These are phyloP conservation scores for Candida pseudoviswanathii DNA, from an alignment of 1,139 yeast genomes.

Conservation along the genomic window DNA sequence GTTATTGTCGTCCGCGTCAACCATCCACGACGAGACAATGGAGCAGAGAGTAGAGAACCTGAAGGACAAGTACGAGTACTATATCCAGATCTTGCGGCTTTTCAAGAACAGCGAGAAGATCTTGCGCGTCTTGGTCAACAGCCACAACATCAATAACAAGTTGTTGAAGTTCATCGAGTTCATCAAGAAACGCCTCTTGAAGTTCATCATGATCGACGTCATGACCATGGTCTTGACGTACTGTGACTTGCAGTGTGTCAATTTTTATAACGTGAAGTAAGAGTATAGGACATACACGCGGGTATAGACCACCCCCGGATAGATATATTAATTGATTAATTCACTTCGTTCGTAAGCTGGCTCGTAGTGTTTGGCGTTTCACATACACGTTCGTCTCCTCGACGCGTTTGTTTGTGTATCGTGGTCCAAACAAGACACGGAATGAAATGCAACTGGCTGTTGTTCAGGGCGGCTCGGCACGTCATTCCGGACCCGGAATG, in stretches of 20 bases:
- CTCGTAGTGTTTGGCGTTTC: too few relatives aligned
- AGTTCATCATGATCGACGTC: slow-evolving; percentile 42
- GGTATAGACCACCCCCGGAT: too few relatives aligned
- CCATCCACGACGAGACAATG: slow-evolving; percentile 1
- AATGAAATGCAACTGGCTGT: too few relatives aligned
- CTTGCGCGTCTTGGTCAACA: slow-evolving; percentile 13
- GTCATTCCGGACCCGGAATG: too few relatives aligned
- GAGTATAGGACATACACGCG: background rate
- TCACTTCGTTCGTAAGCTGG: too few relatives aligned
- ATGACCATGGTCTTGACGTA: slow-evolving; percentile 41
- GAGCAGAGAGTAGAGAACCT: slow-evolving; percentile 37
- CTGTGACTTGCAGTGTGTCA: slow-evolving; percentile 28
- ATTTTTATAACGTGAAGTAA: slow-evolving; percentile 7
- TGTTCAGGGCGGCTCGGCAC: too few relatives aligned
- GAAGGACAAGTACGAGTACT: slow-evolving; percentile 40
- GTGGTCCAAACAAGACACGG: too few relatives aligned
- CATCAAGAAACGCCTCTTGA: slow-evolving; percentile 37
- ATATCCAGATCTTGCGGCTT: slow-evolving; percentile 28
- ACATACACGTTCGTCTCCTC: too few relatives aligned
- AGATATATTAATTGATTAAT: background rate
- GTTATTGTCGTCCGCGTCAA: slow-evolving; percentile 9
- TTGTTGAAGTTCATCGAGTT: slow-evolving; percentile 38
- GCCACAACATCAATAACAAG: slow-evolving; percentile 17
- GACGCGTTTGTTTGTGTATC: too few relatives aligned
- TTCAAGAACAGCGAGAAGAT: slow-evolving; percentile 21